phyloP scores from a whole-genome alignment of 768 basidiomycete genomes.

The Tricholoma sp. region DNA sequence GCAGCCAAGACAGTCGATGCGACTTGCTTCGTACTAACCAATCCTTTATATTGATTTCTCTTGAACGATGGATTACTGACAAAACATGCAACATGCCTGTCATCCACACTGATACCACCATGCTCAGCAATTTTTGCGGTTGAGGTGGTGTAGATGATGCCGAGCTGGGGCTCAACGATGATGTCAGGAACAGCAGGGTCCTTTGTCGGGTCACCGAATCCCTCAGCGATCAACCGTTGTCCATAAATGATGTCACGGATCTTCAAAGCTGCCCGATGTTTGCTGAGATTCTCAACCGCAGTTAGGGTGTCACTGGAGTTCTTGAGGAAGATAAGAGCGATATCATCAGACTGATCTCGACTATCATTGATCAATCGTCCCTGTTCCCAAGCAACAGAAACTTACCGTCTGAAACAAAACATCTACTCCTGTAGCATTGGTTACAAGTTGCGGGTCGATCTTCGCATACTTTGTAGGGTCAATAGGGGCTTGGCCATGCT shows the following conservation, averaged over 20 bases:
- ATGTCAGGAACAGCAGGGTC: neutral
- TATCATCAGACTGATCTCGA: neutral
- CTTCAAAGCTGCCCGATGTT: neutral
- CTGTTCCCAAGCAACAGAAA: neutral
- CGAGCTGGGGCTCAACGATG: neutral
- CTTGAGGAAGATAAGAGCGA: neutral
- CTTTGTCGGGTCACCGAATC: neutral
- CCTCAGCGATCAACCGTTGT: neutral
- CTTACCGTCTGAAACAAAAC: neutral
- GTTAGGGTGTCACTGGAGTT: neutral
- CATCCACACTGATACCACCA: neutral
- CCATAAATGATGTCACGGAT: neutral
- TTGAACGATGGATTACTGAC: neutral
- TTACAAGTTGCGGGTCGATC: neutral
- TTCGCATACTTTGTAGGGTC: neutral
- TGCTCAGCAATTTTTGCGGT: neutral
- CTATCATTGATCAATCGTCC: neutral
- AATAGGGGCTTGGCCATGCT: neutral
- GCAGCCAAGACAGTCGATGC: neutral
- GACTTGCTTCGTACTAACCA: neutral
- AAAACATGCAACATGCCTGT: neutral
- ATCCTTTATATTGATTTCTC: neutral
- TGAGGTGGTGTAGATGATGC: neutral
- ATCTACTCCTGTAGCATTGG: neutral
- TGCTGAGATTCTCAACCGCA: neutral